phyloP scores from a whole-genome alignment of 2,329 filamentous ascomycete genomes.

The Clonostachys solani region DNA sequence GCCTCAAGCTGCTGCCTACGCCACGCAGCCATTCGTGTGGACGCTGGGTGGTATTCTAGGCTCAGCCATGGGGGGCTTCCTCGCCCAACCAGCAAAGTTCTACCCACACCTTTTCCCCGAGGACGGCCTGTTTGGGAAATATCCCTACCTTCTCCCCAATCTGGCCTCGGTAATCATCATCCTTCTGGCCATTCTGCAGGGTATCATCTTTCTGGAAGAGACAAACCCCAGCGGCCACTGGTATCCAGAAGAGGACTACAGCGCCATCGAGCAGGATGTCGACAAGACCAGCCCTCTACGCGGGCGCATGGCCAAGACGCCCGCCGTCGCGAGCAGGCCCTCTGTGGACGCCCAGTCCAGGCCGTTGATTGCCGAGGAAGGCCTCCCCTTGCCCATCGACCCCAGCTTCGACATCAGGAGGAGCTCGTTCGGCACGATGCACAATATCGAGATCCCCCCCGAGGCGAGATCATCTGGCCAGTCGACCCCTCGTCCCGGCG shows the following conservation, averaged over 20 bases:
- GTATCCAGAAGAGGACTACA: not conserved
- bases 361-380: conserved; percentile 6
- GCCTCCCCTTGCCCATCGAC: too few species aligned
- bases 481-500: conserved; percentile 1
- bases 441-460: conserved; percentile 27
- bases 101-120: conserved; percentile 51
- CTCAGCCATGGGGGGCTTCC: conserved; percentile 62
- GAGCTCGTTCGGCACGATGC: conserved; percentile 35
- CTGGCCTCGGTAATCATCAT: conserved; percentile 60
- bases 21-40: conserved; percentile 69
- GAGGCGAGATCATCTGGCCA: conserved; percentile 3
- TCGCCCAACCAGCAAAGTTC: conserved; percentile 63
- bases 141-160: conserved; percentile 33
- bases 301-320: conserved; percentile 4
- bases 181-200: conserved; percentile 58
- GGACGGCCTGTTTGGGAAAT: conserved; percentile 38
- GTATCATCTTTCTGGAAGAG: conserved; percentile 56
- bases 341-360: conserved; percentile 12
- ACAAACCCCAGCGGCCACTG: conserved; percentile 20
- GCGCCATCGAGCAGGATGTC: conserved; percentile 1
- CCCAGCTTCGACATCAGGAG: too few species aligned
- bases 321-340: conserved; percentile 2
- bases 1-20: conserved; percentile 70
- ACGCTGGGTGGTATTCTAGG: conserved; percentile 73
- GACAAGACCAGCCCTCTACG: not conserved